phyloP scores from a whole-genome alignment of 176 grass and related monocot species.

The Dendrocalamus sinicus region DNA sequence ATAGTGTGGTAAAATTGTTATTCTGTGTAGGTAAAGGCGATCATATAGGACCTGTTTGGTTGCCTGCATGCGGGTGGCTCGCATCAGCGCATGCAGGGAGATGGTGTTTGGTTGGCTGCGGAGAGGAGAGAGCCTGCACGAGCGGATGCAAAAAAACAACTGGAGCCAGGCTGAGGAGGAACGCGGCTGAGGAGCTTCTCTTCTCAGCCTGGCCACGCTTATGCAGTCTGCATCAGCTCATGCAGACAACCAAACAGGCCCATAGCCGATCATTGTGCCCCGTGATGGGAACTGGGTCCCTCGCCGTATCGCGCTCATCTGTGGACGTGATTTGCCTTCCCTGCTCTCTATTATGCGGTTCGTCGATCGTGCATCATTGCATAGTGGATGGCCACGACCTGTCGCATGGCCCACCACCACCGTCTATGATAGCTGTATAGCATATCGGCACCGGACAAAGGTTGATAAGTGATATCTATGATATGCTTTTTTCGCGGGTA shows the following conservation, averaged over 20 bases:
- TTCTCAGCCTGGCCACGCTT: no score
- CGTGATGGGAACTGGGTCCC: neutral
- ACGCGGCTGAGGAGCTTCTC: no score
- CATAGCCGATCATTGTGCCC: neutral
- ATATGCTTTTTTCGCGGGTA: neutral
- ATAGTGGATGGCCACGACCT: neutral
- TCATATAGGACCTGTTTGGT: neutral
- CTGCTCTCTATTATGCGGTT: neutral
- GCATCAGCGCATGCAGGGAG: no score
- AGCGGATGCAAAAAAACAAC: no score
- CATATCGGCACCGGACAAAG: neutral
- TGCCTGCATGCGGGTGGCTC: no score
- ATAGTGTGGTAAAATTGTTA: neutral
- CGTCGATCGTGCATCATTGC: neutral
- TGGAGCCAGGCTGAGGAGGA: no score
- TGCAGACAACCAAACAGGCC: no score
- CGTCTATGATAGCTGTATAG: neutral
- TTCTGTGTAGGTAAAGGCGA: neutral
- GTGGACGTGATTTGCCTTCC: slow-evolving; percentile 6
- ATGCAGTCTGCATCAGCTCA: no score
- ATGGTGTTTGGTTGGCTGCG: no score
- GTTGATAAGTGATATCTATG: neutral
- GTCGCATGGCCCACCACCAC: slow-evolving; percentile 14
- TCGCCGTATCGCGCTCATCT: neutral
- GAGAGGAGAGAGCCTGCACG: no score